phyloP scores from a whole-genome alignment of 345 rosid genomes.

The Pistacia vera region DNA sequence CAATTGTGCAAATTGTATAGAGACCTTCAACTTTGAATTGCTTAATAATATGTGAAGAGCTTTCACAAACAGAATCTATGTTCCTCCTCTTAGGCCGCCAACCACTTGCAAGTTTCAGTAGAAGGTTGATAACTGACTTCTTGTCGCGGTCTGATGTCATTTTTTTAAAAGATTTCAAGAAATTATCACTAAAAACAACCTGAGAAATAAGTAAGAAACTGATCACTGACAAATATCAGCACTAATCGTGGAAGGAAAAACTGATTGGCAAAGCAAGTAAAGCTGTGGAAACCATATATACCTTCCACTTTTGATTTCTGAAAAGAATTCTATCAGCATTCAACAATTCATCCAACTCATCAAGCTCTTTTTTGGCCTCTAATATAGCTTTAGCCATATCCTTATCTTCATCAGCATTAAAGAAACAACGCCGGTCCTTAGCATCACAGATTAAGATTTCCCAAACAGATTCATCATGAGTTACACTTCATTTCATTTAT shows the following conservation, averaged over 20 bases:
- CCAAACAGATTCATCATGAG: slow-evolving; percentile 25
- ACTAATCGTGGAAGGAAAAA: neutral
- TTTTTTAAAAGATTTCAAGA: slow-evolving; percentile 49
- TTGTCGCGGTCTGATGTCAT: slow-evolving; percentile 28
- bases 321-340: slow-evolving; percentile 33
- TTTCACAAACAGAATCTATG: slow-evolving; percentile 32
- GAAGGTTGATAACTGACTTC: slow-evolving; percentile 28
- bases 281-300: neutral
- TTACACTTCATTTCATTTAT: neutral
- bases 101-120: slow-evolving; percentile 46
- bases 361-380: slow-evolving; percentile 35
- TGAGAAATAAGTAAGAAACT: slow-evolving; percentile 13
- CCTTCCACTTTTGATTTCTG: slow-evolving; percentile 37
- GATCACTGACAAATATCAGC: neutral
- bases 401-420: slow-evolving; percentile 32
- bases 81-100: slow-evolving; percentile 51
- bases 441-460: slow-evolving; percentile 23
- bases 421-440: slow-evolving; percentile 26
- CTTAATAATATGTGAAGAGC: slow-evolving; percentile 42
- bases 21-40: slow-evolving; percentile 41
- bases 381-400: slow-evolving; percentile 34
- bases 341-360: slow-evolving; percentile 44
- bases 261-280: neutral
- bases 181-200: slow-evolving; percentile 56
- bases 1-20: slow-evolving; percentile 46